These are phyloP conservation scores for Didymella keratinophila DNA, from an alignment of 2,329 filamentous ascomycete genomes.

Conservation along the genomic window DNA sequence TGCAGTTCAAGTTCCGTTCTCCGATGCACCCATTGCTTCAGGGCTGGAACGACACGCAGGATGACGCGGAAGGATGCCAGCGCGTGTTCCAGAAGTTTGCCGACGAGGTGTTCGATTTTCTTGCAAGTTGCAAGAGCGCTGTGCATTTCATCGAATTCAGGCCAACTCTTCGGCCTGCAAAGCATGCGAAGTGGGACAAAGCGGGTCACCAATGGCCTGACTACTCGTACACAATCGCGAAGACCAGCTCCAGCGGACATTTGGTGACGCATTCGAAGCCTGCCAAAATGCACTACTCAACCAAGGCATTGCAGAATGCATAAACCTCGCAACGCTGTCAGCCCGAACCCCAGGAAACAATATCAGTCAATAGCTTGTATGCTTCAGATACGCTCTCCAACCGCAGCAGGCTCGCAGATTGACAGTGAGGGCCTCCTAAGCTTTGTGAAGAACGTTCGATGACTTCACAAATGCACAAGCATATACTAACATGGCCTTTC, in stretches of 20 bases:
- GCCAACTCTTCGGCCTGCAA: neutral
- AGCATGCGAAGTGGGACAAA: neutral
- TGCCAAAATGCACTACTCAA: neutral
- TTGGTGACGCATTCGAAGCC: neutral
- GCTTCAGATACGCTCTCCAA: neutral
- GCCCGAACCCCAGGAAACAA: no score
- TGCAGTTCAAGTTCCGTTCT: neutral
- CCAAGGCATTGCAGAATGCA: neutral
- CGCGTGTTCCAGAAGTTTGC: neutral
- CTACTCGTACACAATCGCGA: neutral
- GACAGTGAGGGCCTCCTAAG: no score
- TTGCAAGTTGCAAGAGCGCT: neutral
- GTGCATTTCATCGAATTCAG: neutral
- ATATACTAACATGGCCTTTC: no score
- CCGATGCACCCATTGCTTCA: neutral
- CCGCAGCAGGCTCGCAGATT: neutral
- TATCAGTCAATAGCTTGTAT: neutral
- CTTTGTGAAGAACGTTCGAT: no score
- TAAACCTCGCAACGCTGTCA: neutral
- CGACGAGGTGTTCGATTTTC: neutral
- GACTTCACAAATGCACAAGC: neutral
- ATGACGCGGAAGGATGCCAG: neutral
- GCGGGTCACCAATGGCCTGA: slow-evolving; percentile 2
- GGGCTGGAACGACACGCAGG: neutral
- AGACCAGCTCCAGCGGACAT: neutral